Conservation (phyloP, 768 basidiomycete genomes). For the Pulveroboletus frians region DNA sequence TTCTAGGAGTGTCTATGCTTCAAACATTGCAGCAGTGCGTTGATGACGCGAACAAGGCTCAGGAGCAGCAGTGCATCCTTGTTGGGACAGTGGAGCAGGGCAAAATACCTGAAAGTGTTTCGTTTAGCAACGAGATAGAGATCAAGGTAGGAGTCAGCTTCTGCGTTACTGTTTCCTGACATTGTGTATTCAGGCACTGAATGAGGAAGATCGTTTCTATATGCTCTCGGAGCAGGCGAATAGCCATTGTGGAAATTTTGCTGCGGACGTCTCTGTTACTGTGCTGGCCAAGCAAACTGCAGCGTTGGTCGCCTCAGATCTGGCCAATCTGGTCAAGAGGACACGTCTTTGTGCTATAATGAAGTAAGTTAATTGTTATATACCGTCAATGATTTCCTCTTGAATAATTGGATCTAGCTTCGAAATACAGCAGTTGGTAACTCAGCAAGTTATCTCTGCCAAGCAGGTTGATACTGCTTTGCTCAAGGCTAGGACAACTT, state of each 20-base stretch:
- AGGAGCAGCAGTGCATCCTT: slow-evolving; percentile 69
- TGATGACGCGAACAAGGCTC: slow-evolving; percentile 49
- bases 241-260: slow-evolving; percentile 39
- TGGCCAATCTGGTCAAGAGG: slow-evolving; percentile 61
- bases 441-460: slow-evolving; percentile 26
- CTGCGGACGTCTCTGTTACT: slow-evolving; percentile 74
- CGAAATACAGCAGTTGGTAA: background rate
- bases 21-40: slow-evolving; percentile 61
- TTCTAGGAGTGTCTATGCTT: slow-evolving; percentile 53
- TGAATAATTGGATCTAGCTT: slow-evolving; percentile 2
- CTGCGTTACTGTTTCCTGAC: background rate
- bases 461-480: slow-evolving; percentile 74
- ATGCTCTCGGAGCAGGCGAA: slow-evolving; percentile 46
- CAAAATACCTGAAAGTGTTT: slow-evolving; percentile 56
- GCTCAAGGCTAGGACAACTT: slow-evolving; percentile 63
- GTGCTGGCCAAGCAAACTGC: slow-evolving; percentile 83
- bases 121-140: slow-evolving; percentile 82
- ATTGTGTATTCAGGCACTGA: slow-evolving; percentile 57
- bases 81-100: slow-evolving; percentile 66
- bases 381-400: background rate
- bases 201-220: slow-evolving; percentile 63
- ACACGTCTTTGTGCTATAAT: slow-evolving; percentile 46
- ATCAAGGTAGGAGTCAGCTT: slow-evolving; percentile 51
- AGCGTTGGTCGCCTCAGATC: slow-evolving; percentile 79
- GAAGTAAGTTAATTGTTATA: slow-evolving; percentile 10